Evolutionary conservation across 805 yeast species (phyloP).

Genomic region (Candida glaebosa): DNA sequence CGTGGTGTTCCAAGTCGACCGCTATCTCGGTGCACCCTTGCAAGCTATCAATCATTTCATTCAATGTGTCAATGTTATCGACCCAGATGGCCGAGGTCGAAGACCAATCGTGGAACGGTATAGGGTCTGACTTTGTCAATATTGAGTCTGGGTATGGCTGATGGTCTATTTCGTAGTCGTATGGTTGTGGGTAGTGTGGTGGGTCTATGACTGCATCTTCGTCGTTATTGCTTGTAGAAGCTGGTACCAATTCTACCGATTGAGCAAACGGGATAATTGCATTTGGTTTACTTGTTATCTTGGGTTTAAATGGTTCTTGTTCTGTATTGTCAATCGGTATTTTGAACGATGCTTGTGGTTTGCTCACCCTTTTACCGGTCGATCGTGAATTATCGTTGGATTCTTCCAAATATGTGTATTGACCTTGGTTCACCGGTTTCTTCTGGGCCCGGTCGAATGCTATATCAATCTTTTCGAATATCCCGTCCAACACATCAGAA

Average conservation of each 20-base stretch:
- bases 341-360: conserved; percentile 69
- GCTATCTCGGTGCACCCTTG: conserved; percentile 63
- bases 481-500: conserved; percentile 58
- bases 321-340: conserved; percentile 65
- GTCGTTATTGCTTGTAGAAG: conserved; percentile 19
- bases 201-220: conserved; percentile 42
- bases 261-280: conserved; percentile 57
- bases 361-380: conserved; percentile 35
- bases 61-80: conserved; percentile 51
- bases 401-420: conserved; percentile 53
- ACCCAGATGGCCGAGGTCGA: conserved; percentile 68
- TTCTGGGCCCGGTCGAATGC: conserved; percentile 48
- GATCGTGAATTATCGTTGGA: conserved; percentile 9
- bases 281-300: conserved; percentile 68
- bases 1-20: conserved; percentile 95
- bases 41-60: conserved; percentile 53
- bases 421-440: conserved; percentile 8
- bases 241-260: conserved; percentile 30
- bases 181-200: conserved; percentile 75
- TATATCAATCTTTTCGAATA: conserved; percentile 75
- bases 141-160: conserved; percentile 67
- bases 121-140: conserved; percentile 36
- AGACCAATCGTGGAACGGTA: conserved; percentile 62
- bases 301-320: conserved; percentile 71
- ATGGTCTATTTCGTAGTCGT: conserved; percentile 64